phyloP scores from a whole-genome alignment of 2,329 filamentous ascomycete species.

The Macrophomina pseudophaseolina region DNA sequence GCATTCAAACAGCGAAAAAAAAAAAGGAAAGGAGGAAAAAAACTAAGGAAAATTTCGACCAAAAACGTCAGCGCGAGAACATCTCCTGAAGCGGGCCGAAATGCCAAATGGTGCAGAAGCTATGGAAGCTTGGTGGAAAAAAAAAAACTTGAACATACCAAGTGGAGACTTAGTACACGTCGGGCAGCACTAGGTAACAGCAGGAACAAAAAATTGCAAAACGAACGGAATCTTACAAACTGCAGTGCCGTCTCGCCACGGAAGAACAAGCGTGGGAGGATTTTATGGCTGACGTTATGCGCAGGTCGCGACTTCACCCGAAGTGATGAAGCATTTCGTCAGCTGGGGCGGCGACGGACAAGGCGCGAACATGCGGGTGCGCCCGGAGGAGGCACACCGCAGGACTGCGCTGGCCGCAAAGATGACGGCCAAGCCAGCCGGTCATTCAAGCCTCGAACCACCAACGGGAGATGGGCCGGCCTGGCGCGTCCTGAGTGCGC shows the following conservation, averaged over 20 bases:
- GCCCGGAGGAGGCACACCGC: neutral
- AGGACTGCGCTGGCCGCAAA: neutral
- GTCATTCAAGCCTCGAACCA: slow-evolving; percentile 27
- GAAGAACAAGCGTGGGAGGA: neutral
- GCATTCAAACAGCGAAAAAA: too few relatives aligned
- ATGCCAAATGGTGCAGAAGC: slow-evolving; percentile 2
- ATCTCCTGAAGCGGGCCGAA: neutral
- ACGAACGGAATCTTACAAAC: neutral
- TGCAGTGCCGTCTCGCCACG: neutral
- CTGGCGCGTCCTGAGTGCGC: slow-evolving; percentile 8
- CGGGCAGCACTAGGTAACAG: slow-evolving; percentile 20
- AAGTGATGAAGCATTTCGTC: neutral
- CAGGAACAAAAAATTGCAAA: neutral
- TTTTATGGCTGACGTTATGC: neutral
- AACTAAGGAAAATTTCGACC: too few relatives aligned
- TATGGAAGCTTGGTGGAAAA: slow-evolving; percentile 15
- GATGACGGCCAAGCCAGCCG: neutral
- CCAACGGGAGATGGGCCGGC: slow-evolving; percentile 24
- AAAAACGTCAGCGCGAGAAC: neutral
- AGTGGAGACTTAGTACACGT: slow-evolving; percentile 16
- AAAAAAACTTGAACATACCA: neutral
- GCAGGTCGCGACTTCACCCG: slow-evolving; percentile 23
- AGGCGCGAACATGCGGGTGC: neutral
- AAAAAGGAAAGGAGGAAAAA: too few relatives aligned
- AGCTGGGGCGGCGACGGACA: neutral